Percentiles rank a stretch among this genome's conserved stretches.
Evolutionary conservation across 2,329 filamentous ascomycete species (phyloP).

Genomic region (Botrytis galanthina): DNA sequence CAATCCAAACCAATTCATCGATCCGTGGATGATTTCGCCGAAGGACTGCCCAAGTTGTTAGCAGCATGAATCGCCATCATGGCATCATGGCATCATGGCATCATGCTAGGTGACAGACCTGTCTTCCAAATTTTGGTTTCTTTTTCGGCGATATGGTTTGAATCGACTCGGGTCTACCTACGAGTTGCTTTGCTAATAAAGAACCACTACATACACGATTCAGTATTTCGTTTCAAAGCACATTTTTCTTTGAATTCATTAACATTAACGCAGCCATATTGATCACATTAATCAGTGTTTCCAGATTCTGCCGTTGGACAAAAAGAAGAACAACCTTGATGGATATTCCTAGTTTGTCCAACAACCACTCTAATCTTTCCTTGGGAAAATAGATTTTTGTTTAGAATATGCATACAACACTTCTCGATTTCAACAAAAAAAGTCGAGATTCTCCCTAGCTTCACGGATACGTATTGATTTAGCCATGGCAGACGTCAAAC

Average conservation of each 20-base stretch:
- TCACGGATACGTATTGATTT: neutral
- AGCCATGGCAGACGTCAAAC: slow-evolving; percentile 1
- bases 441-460: neutral
- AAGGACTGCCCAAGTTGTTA: neutral
- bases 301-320: neutral
- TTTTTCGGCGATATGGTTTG: neutral
- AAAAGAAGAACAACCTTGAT: neutral
- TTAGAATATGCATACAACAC: neutral
- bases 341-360: neutral
- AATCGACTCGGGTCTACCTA: neutral
- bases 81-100: neutral
- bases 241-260: neutral
- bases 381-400: neutral
- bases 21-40: neutral
- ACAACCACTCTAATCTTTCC: neutral
- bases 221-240: neutral
- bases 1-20: neutral
- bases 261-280: neutral
- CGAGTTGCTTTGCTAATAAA: neutral
- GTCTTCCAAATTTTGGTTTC: neutral
- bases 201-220: neutral
- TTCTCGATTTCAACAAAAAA: neutral
- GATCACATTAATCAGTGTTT: neutral
- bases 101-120: neutral
- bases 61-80: neutral